A percentile compares a stretch with the other conserved stretches of the same genome.
These are phyloP conservation scores for Rhodotorula sp. DNA, from an alignment of 1,284 basidiomycete species.

Conservation along the genomic window DNA sequence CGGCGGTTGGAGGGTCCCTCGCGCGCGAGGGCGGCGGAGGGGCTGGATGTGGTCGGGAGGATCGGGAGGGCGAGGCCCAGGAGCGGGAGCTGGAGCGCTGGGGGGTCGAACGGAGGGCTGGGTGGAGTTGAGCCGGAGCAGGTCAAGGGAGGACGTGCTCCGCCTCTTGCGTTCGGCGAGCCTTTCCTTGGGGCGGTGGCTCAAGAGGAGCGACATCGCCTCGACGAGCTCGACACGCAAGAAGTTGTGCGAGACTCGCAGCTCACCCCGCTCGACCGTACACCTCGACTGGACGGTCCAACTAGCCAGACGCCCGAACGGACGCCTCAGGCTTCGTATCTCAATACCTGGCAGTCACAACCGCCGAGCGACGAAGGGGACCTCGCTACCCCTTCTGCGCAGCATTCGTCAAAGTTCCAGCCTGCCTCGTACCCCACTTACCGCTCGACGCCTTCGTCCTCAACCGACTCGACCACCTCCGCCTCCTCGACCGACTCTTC, in stretches of 20 bases:
- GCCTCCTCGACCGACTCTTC: neutral
- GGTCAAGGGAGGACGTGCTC: neutral
- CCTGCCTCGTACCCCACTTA: neutral
- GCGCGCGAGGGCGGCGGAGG: neutral
- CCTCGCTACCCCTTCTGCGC: neutral
- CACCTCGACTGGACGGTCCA: neutral
- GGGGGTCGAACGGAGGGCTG: constrained; percentile 12
- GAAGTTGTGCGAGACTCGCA: constrained; percentile 14
- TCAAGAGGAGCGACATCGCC: neutral
- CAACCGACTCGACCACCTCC: neutral
- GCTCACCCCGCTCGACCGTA: neutral
- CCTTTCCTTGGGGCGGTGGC: neutral
- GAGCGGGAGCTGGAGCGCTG: constrained; percentile 18
- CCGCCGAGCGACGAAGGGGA: neutral
- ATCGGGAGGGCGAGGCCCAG: constrained; percentile 27
- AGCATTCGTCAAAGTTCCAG: neutral
- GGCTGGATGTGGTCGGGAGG: constrained; percentile 16
- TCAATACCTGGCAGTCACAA: too few species aligned
- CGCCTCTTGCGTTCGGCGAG: neutral
- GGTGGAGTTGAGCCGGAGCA: neutral
- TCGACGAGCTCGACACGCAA: neutral
- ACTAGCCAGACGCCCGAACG: too few species aligned
- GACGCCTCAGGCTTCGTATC: too few species aligned
- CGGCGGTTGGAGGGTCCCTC: constrained; percentile 26
- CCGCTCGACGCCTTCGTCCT: neutral